Evolutionary conservation across 345 rosid species (phyloP), one percentile per base, ranked within the genome.

Genomic region (Pelargonium nanum): DNA sequence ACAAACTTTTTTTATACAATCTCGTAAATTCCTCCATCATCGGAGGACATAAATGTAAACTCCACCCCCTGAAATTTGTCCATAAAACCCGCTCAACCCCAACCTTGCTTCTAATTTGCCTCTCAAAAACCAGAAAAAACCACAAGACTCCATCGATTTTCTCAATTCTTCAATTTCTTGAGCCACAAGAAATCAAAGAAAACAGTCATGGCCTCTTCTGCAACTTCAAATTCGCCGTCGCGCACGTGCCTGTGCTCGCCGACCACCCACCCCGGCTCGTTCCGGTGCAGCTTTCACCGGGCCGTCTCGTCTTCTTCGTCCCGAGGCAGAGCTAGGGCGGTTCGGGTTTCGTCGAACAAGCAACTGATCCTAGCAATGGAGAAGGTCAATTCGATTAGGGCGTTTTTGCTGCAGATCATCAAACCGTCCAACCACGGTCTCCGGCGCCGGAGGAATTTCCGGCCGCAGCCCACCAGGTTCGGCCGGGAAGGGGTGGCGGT

Each of bases 261-360:
- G n/a, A 76, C 83, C 44, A 40, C 63, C 2, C 81, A 81, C 53
- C 81, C 77, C 0, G 81, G 83, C 34, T 81, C 86, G 6, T 78
- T 81, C 83, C 57, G 81, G 21, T 78, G 83, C 69, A 65, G 74
- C 74, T 45, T 67, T 4, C 83, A 78, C 68, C 59, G 74, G 66
- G 66, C 51, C 15, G 1, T 54, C 58, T 23, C 22, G 25, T 24
- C 22, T 21, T 50, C 45, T 9, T 4, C 45, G 7, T 34, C 45
- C 12, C 12, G 45, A 34, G 45, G 45, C 45, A 34, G 45, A 34
- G 45, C 13, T 15, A 34, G 45, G 45, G 45, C 45, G 45, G 45
- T 34, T 28, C 34, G 34, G 4, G 34, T 4, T 28, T 28, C 34
- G 34, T 28, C 34, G 45, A 34, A 1, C 12, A 34, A 34, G 45